These are phyloP conservation scores for Chalaropsis thielavioides DNA, from an alignment of 2,329 filamentous ascomycete genomes.

Conservation along the genomic window DNA sequence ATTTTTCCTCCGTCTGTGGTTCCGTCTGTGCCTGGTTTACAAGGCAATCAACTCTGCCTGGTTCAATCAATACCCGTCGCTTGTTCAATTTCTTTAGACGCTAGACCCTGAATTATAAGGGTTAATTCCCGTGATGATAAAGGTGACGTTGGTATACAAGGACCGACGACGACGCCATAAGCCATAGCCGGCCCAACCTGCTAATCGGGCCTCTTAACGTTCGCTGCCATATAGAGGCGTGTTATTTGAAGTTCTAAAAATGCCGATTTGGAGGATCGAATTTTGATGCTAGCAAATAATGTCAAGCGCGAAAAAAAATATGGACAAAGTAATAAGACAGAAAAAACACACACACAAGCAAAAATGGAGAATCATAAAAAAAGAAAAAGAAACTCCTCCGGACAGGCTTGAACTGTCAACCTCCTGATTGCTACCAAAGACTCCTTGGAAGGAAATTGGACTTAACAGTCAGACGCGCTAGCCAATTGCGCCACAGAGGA, in stretches of 20 bases:
- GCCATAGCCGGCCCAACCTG: neutral
- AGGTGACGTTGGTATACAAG: neutral
- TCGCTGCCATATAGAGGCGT: neutral
- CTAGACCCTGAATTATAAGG: too few species aligned
- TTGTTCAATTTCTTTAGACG: too few species aligned
- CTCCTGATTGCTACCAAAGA: neutral
- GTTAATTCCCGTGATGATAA: too few species aligned
- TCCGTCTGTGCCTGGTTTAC: neutral
- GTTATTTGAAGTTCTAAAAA: neutral
- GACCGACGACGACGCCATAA: neutral
- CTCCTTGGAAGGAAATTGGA: too few species aligned
- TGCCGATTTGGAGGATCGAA: neutral
- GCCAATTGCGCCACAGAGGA: conserved; percentile 35
- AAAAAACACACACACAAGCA: too few species aligned
- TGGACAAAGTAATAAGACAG: neutral
- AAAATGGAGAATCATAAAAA: too few species aligned
- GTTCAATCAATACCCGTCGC: too few species aligned
- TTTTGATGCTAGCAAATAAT: too few species aligned
- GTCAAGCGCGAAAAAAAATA: too few species aligned
- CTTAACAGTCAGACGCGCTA: conserved; percentile 47
- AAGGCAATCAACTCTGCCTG: neutral
- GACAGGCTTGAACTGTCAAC: conserved; percentile 7
- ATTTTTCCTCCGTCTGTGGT: neutral
- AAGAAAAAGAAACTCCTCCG: neutral
- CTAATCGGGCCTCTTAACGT: neutral